Base-by-base conservation (phyloP, 2,329 filamentous ascomycete genomes). In the Trichoderma sp. region DNA sequence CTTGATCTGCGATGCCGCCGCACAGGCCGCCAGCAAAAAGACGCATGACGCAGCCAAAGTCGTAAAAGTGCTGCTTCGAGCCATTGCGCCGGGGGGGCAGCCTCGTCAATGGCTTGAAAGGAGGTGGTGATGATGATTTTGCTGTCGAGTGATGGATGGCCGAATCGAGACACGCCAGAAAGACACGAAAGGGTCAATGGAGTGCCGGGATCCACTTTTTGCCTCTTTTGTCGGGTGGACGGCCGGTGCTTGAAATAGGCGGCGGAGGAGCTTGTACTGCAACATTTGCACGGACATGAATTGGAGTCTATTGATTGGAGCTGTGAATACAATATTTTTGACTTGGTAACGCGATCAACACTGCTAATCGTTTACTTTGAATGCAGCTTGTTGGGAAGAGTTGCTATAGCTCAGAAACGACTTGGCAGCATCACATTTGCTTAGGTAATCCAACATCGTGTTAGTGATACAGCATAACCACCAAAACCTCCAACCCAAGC, bases 1-100 rank as follows among this genome's bases (percentile, higher is more conserved):
- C 39, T 71, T 70, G 70, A 73, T 74, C 68, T 66, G 75, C 70
- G 70, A 74, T 56, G 72, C 72, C 27, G 70, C 67, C 19, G 70
- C 75, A 32, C 73, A 72, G 37, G 71, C 72, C 17, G 71, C 74
- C 52, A 77, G 70, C 34, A 79, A 71, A 5, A 78, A 50, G 22
- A 27, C 22, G 29, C 64, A 67, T n/a, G 56, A 59, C 45, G 56
- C 56, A 45, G 48, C 56, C 3, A 58, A 19, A 19, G 50, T 22
- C 5, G 17, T 39, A 9, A 56, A 22, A 9, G 25, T 7, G n/a
- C 50, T 15, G 19, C 37, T n/a, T 5, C 63, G 63, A 56, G 63
- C 63, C 63, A 65, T 65, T 65, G 52, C 22, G 61, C 12, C 42
- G 13, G 34, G 10, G 7, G 15, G 5, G 8, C n/a, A 13, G 58